Conservation (phyloP, 495 filamentous ascomycete genomes). For the Umbilicaria muhlenbergii region DNA sequence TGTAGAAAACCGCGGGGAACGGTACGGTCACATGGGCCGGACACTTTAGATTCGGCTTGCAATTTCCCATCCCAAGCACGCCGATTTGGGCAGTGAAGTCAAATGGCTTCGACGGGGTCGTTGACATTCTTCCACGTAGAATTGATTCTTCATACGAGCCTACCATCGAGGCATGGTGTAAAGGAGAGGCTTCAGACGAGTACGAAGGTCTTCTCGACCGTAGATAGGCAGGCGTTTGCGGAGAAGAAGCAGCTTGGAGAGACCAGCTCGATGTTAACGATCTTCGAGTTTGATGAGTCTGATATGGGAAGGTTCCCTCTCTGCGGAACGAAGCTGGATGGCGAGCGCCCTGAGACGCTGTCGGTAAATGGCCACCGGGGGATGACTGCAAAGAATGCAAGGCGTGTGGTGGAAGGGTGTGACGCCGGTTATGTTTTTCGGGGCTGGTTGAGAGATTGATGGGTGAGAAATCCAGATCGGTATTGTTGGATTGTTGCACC, state of each 20-base stretch:
- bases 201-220: slow-evolving; percentile 55
- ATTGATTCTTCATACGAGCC: slow-evolving; percentile 98
- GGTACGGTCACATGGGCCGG: slow-evolving; percentile 84
- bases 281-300: slow-evolving; percentile 56
- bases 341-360: slow-evolving; percentile 3
- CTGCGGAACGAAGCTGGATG: slow-evolving; percentile 24
- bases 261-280: slow-evolving; percentile 50
- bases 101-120: slow-evolving; percentile 81
- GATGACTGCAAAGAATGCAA: slow-evolving; percentile 28
- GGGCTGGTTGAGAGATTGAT: slow-evolving; percentile 19
- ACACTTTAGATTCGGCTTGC: slow-evolving; percentile 72
- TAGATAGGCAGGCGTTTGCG: slow-evolving; percentile 42
- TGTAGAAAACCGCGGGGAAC: slow-evolving; percentile 96
- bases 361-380: slow-evolving; percentile 11
- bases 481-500: slow-evolving; percentile 77
- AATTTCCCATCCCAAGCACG: slow-evolving; percentile 78
- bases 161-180: slow-evolving; percentile 87
- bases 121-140: slow-evolving; percentile 89
- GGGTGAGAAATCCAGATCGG: slow-evolving; percentile 56
- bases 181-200: slow-evolving; percentile 55
- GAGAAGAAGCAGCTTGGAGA: slow-evolving; percentile 39
- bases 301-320: slow-evolving; percentile 43
- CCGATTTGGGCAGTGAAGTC: slow-evolving; percentile 94
- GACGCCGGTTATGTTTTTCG: slow-evolving; percentile 36
- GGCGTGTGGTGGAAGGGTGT: slow-evolving; percentile 44